Evolutionary conservation across 768 basidiomycete genomes (phyloP).

Genomic region (Multifurca ochricompacta): DNA sequence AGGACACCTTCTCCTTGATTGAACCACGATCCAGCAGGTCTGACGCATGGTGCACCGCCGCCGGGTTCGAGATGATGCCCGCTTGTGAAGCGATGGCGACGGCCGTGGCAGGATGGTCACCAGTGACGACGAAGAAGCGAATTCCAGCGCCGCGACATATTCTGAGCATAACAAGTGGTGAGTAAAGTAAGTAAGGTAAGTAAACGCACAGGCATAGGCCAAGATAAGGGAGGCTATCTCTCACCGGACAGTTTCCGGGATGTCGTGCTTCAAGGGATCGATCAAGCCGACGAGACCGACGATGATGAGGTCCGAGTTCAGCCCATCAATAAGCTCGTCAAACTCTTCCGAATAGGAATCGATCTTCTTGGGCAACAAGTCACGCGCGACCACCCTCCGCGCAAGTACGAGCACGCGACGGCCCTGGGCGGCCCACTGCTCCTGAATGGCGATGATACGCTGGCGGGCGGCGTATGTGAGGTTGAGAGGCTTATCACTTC

Average conservation of each 20-base stretch:
- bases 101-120: conserved; percentile 52
- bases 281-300: conserved; percentile 54
- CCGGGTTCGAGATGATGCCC: conserved; percentile 40
- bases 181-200: too few species aligned
- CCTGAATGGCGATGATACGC: conserved; percentile 33
- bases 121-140: conserved; percentile 54
- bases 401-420: conserved; percentile 59
- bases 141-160: conserved; percentile 49
- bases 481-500: conserved; percentile 29
- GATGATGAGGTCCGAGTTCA: conserved; percentile 40
- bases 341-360: conserved; percentile 31
- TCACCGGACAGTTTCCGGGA: conserved; percentile 37
- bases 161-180: too few species aligned
- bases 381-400: conserved; percentile 33
- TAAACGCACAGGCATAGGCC: too few species aligned
- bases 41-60: conserved; percentile 29
- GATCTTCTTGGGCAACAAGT: conserved; percentile 27
- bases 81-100: conserved; percentile 44
- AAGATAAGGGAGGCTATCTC: too few species aligned
- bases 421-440: conserved; percentile 43
- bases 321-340: conserved; percentile 35
- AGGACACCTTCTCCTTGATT: conserved; percentile 27
- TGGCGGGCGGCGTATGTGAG: conserved; percentile 28
- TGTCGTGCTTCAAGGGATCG: conserved; percentile 52
- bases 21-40: conserved; percentile 30